A percentile compares a stretch with the other conserved stretches of the same genome.
Evolutionary conservation across 352 stramenopile species (phyloP).

Genomic region (Pythium grandisporangium): DNA sequence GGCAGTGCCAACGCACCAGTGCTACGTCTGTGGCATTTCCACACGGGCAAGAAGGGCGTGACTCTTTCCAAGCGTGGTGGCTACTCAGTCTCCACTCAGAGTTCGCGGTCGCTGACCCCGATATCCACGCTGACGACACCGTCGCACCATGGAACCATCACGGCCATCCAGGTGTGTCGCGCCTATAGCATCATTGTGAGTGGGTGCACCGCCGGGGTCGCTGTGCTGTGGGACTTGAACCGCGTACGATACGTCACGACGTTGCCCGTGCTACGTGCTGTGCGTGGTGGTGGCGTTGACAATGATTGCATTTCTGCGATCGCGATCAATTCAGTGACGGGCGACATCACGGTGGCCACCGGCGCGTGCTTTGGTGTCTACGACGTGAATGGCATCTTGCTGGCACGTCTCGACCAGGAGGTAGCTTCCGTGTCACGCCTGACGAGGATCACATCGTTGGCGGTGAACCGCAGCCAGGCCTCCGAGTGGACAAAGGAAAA

Average conservation of each 20-base stretch:
- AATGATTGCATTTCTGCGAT: conserved; percentile 27
- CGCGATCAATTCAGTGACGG: conserved; percentile 54
- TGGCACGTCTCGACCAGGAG: conserved; percentile 35
- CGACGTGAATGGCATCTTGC: conserved; percentile 53
- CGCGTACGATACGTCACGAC: conserved; percentile 42
- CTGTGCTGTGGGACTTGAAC: conserved; percentile 68
- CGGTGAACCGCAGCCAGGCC: conserved; percentile 33
- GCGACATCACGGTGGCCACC: conserved; percentile 47
- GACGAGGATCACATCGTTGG: conserved; percentile 42
- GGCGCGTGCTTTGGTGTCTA: conserved; percentile 44
- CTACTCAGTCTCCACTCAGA: conserved; percentile 14
- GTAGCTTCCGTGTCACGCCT: conserved; percentile 15
- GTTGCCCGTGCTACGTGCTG: conserved; percentile 12
- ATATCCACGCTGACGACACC: conserved; percentile 34
- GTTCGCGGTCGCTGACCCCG: conserved; percentile 26
- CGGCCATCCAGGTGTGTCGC: conserved; percentile 40
- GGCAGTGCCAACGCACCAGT: conserved; percentile 30
- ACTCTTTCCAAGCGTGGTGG: conserved; percentile 7
- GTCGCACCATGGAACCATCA: conserved; percentile 28
- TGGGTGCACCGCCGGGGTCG: conserved; percentile 37
- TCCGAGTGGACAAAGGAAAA: conserved; percentile 61
- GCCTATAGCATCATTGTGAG: conserved; percentile 59
- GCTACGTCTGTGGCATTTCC: conserved; percentile 46
- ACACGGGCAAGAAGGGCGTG: conserved; percentile 9
- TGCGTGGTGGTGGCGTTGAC: not conserved